Evolutionary conservation across 2,329 filamentous ascomycete species (phyloP), one percentile per base, ranked within the genome.

Genomic region (Fusarium nisikadoi): DNA sequence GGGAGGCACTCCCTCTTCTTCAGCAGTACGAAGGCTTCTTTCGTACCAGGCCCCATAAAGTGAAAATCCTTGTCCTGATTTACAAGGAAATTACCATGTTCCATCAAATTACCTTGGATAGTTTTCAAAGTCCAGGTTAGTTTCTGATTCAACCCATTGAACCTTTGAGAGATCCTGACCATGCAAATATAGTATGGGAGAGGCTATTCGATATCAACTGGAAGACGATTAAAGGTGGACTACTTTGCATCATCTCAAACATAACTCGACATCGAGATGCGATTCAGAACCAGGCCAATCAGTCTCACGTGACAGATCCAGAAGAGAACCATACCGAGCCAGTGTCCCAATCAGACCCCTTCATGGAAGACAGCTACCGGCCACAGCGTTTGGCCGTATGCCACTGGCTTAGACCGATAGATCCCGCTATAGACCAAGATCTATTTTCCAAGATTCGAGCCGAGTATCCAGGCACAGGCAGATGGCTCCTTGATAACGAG

Each of bases 131-230:
- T 2, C 4, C 11, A 16, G 43, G 43, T 1, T 20, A 46, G 43
- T 27, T 12, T 20, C 1, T 20, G 0, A 7, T 0, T 7, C 17
- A 5, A 5, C 0, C 5, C 5, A 20, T 45, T 0, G 0, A 3
- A 3, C 17, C 0, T 20, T 14, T 4, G 0, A 7, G 3, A 10
- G 5, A 0, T 11, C 20, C 45, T 49, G 2, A 49, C 7, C 0
- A 23, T 13, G 2, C 0, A 8, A 14, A 0, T 6, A 6, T 17
- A 49, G 45, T 8, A 17, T 17, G 45, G 27, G 45, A 33, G 20
- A 23, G 0, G 1, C 4, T 33, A 9, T 49, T 49, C 5, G 20
- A 49, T 14, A 11, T 8, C 8, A 46, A 46, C 4, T 46, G 19
- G 43, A 8, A 46, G 6, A 16, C 8, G 0, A 20, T 20, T 3